Evolutionary conservation across 2,329 filamentous ascomycete species (phyloP), one percentile per base, ranked within the genome.

Genomic region (Neophaeococcomyces mojaviensis): DNA sequence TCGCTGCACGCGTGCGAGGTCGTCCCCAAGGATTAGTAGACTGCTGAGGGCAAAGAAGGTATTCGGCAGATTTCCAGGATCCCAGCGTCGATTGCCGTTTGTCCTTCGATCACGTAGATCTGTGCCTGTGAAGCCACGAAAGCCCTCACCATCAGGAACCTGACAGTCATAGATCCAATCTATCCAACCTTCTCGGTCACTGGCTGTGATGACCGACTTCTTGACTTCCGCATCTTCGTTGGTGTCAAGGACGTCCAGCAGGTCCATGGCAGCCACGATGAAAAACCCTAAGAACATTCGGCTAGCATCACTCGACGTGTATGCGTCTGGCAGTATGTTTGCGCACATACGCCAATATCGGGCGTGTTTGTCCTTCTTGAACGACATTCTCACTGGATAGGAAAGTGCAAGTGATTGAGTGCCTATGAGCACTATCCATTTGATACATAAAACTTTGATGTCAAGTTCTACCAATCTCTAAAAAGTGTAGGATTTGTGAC

Each of bases 341-440:
- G 84, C 54, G 92, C 77, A 64, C 90, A 96, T 61, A 89, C 82
- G 79, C 83, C 89, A 98, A 76, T 96, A 98, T 61, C 84, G 87
- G 62, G 92, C 72, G 64, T 98, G 92, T 47, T 74, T 77, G 39
- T 77, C 71, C 48, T 73, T 78, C 60, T 84, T 45, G 40, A 46
- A 39, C 9, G 43, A 39, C 43, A 47, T 47, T 20, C 18, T 28
- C 10, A 28, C 24, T 10, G 4, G 16, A 6, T 20, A 20, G 20
- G 20, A 16, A 26, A 26, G 6, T 26, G 16, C 24, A 24, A 28
- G 5, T 28, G 24, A 5, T 28, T 28, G 24, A 5, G 5, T 10
- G 10, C 10, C 5, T 10, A 28, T 28, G 24, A 28, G 24, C 24
- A 28, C 24, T 28, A 28, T 10, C 24, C 10, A 28, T n/a, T n/a